Evolutionary conservation across 2,329 filamentous ascomycete species (phyloP).

Genomic region (Neonectria sp.): DNA sequence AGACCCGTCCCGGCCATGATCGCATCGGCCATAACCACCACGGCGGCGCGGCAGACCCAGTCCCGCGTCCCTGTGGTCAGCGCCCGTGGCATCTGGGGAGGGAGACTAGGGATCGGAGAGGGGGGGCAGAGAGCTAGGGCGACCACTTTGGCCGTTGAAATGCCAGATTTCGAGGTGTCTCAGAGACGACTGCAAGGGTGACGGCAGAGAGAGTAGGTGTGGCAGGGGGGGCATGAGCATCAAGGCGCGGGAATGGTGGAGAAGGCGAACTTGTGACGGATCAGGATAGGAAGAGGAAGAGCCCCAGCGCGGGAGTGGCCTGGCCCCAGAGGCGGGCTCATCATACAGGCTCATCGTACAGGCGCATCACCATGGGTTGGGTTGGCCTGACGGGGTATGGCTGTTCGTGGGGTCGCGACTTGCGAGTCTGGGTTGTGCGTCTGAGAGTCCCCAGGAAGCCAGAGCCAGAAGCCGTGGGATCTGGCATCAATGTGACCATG

Average conservation of each 20-base stretch:
- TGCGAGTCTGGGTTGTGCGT: conserved; percentile 1
- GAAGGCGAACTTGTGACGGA: conserved; percentile 39
- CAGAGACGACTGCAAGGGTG: conserved; percentile 49
- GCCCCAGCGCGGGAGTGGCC: conserved; percentile 27
- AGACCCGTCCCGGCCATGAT: conserved; percentile 36
- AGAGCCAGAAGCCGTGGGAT: conserved; percentile 21
- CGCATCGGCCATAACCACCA: conserved; percentile 33
- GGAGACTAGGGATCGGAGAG: conserved; percentile 27
- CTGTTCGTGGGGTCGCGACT: conserved; percentile 4
- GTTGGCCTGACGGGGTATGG: conserved; percentile 26
- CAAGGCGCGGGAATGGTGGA: conserved; percentile 46
- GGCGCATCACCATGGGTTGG: conserved; percentile 8
- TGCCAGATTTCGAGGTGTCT: conserved; percentile 50
- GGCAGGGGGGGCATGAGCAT: conserved; percentile 39
- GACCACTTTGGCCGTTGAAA: conserved; percentile 47
- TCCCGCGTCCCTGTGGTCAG: conserved; percentile 30
- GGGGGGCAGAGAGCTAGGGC: conserved; percentile 5
- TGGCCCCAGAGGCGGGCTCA: conserved; percentile 31
- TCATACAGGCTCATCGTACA: conserved; percentile 25
- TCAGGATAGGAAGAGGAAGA: conserved; percentile 27
- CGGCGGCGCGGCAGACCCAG: conserved; percentile 26
- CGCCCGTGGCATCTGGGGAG: conserved; percentile 38
- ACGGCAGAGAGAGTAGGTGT: conserved; percentile 43
- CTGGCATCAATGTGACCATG: conserved; percentile 35
- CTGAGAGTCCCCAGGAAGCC: not conserved